phyloP scores from a whole-genome alignment of 495 filamentous ascomycete species.

The Penicilliopsis zonata region DNA sequence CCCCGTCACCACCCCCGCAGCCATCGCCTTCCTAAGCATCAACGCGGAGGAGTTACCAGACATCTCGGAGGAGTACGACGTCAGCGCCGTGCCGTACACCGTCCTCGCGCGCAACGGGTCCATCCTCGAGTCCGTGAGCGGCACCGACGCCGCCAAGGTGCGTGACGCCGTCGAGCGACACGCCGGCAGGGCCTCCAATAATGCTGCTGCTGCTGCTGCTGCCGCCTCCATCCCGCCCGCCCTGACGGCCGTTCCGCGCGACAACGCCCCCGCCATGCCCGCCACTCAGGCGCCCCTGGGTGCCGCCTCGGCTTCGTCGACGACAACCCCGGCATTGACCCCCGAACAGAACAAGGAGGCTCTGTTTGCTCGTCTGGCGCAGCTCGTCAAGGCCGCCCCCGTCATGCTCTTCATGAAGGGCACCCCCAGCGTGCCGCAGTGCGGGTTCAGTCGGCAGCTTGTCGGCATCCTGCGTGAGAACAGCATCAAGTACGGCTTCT shows the following conservation, averaged over 20 bases:
- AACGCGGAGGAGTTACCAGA: slow-evolving; percentile 85
- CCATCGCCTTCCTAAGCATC: slow-evolving; percentile 72
- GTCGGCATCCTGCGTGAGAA: slow-evolving; percentile 77
- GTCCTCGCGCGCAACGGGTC: slow-evolving; percentile 61
- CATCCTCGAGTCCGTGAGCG: slow-evolving; percentile 69
- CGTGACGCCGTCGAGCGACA: slow-evolving; percentile 73
- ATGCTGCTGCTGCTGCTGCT: slow-evolving; percentile 11
- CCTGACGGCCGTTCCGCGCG: slow-evolving; percentile 31
- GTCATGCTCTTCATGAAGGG: slow-evolving; percentile 90
- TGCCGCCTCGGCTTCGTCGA: slow-evolving; percentile 34
- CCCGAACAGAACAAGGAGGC: slow-evolving; percentile 61
- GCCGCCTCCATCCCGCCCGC: slow-evolving; percentile 40
- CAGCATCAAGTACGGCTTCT: slow-evolving; percentile 92
- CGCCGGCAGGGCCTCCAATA: slow-evolving; percentile 29
- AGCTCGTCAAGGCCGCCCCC: slow-evolving; percentile 84
- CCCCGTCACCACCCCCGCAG: slow-evolving; percentile 47
- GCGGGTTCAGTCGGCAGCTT: slow-evolving; percentile 85
- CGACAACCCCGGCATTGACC: slow-evolving; percentile 20
- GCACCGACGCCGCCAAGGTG: slow-evolving; percentile 75
- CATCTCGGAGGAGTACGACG: slow-evolving; percentile 78
- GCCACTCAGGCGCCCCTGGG: slow-evolving; percentile 28
- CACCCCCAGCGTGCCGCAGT: slow-evolving; percentile 82
- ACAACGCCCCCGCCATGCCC: slow-evolving; percentile 20
- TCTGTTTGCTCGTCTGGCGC: slow-evolving; percentile 58
- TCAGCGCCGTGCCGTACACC: slow-evolving; percentile 85